Evolutionary conservation across 768 basidiomycete genomes (phyloP), one percentile per base, ranked within the genome.

Genomic region (Neoboletus subvelutipes): DNA sequence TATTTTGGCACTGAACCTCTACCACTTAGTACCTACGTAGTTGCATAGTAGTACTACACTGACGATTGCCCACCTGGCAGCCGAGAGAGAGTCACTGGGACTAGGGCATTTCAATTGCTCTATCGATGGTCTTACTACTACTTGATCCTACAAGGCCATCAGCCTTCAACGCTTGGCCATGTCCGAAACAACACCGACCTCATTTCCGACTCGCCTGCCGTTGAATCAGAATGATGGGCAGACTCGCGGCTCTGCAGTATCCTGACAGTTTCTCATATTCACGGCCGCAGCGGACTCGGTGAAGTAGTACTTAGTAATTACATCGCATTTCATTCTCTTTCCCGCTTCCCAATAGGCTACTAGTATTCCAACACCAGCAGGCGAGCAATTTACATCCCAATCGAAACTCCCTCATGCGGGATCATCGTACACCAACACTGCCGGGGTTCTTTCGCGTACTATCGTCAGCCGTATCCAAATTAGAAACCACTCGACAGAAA

Each of bases 351-450:
- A 13, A 39, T 17, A 22, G 13, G 41, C 31, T 42, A 52, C 36
- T n/a, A n/a, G n/a, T 40, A 15, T 26, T 54, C 42, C 54, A 60
- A 45, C 8, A 24, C 18, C 26, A 15, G 3, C 5, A 34, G 17
- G 10, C 12, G 6, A 26, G n/a, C 11, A 26, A n/a, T 11, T 12
- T 22, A 51, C 22, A 31, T 39, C n/a, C 34, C 12, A 13, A 28
- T n/a, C 5, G 11, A 26, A 45, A 31, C 29, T 4, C 26, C 26
- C 17, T 57, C 50, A 64, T 12, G 40, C 49, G 0, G 17, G 18
- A 28, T 73, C 71, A 31, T 68, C 70, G 12, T 71, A 71, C 55
- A 73, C 67, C 48, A 71, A 45, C 37, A 66, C 55, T 1, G 71
- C 71, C 3, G 71, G 71, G 7, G 71, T 63, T 33, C 70, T 71